These are phyloP conservation scores for Naganishia onofrii DNA, from an alignment of 768 basidiomycete species.

Conservation along the genomic window DNA sequence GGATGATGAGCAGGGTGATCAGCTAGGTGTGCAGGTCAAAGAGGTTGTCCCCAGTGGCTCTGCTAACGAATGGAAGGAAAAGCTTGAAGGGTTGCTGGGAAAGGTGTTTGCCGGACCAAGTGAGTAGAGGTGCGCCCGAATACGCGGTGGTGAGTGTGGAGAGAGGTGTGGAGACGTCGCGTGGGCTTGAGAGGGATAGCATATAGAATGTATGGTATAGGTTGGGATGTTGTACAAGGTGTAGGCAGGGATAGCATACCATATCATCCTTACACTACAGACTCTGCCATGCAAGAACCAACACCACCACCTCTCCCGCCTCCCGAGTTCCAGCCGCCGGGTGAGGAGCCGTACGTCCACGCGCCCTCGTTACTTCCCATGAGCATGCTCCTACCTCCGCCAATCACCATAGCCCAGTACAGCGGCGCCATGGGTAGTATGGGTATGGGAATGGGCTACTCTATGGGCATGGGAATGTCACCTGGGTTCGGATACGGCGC, in stretches of 20 bases:
- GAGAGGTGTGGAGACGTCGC: not conserved
- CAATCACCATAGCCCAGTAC: slow-evolving; percentile 15
- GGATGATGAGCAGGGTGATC: not conserved
- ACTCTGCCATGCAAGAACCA: slow-evolving; percentile 6
- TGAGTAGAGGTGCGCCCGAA: not conserved
- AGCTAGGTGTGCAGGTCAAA: not conserved
- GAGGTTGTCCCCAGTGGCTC: not conserved
- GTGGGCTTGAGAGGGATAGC: too few relatives aligned
- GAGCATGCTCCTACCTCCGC: slow-evolving; percentile 18
- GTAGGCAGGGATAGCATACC: too few relatives aligned
- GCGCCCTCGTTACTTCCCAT: slow-evolving; percentile 9
- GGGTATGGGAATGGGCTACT: slow-evolving; percentile 3
- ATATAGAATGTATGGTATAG: too few relatives aligned
- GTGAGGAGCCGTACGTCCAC: slow-evolving; percentile 22
- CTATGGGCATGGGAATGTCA: slow-evolving; percentile 11
- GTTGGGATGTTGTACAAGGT: too few relatives aligned
- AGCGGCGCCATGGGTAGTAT: slow-evolving; percentile 12
- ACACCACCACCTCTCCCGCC: not conserved
- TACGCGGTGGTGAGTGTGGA: not conserved
- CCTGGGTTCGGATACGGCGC: slow-evolving; percentile 7
- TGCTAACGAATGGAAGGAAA: not conserved
- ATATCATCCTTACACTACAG: too few relatives aligned
- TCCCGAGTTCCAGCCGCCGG: slow-evolving; percentile 19
- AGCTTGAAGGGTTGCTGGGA: not conserved
- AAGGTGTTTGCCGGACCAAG: not conserved